Evolutionary conservation across 495 filamentous ascomycete species (phyloP).

Genomic region (Lophium mytilinum): DNA sequence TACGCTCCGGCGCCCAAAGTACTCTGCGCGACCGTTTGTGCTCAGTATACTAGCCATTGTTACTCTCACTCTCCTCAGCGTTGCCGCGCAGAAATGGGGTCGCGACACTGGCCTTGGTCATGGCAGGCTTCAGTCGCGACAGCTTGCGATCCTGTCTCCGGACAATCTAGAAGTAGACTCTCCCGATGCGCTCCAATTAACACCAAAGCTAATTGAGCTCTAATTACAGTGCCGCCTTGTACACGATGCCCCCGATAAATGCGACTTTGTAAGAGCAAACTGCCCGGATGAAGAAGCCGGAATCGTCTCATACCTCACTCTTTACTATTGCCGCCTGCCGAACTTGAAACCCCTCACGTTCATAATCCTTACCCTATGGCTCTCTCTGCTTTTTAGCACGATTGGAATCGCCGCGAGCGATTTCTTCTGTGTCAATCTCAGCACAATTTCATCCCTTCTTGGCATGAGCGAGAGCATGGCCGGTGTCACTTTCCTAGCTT

Average conservation of each 20-base stretch:
- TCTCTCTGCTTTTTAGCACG: constrained; percentile 87
- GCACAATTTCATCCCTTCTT: constrained; percentile 77
- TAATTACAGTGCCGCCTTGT: constrained; percentile 67
- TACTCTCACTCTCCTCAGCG: constrained; percentile 14
- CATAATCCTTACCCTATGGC: constrained; percentile 66
- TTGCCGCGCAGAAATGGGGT: background rate
- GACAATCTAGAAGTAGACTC: constrained; percentile 20
- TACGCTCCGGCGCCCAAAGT: constrained; percentile 3
- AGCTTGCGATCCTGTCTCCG: background rate
- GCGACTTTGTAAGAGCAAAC: constrained; percentile 72
- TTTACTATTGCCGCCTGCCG: constrained; percentile 82
- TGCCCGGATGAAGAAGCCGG: constrained; percentile 88
- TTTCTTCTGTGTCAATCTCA: constrained; percentile 95
- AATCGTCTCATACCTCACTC: constrained; percentile 74
- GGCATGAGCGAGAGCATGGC: constrained; percentile 95
- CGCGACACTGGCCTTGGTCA: background rate
- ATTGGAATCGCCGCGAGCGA: constrained; percentile 98
- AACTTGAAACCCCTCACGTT: constrained; percentile 70
- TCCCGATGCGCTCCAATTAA: background rate
- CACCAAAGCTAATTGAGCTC: background rate
- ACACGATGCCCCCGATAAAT: constrained; percentile 69
- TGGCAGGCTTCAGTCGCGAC: constrained; percentile 1
- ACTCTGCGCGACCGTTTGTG: constrained; percentile 32
- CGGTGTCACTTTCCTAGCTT: constrained; percentile 92
- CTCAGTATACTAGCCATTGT: constrained; percentile 27